Base-by-base conservation (phyloP, 352 stramenopile species). In the Saprolegnia diclina region DNA sequence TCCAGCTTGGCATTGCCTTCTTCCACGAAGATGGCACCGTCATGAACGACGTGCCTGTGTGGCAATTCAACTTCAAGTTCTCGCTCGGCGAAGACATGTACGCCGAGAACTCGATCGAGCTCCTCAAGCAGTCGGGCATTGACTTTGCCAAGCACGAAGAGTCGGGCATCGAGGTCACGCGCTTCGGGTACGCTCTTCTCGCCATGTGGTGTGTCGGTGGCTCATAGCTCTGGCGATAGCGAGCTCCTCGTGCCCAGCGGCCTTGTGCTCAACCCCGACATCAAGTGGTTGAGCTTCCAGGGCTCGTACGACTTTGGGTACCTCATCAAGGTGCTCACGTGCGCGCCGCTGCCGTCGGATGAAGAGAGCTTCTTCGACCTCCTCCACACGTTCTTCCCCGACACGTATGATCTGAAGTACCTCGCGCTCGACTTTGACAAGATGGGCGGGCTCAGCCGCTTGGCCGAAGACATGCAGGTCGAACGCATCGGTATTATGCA, bases 11-110 rank as follows among this genome's bases (percentile, higher is more conserved):
- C 64, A 79, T 99, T 14, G 89, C 91, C 22, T 99, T 99, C 72
- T 97, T 97, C 50, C 94, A 99, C 75, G 95, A 97, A 56, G 82
- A 98, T 73, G 94, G 92, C 32, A 89, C 98, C 67, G 97, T 97
- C 75, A 97, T 97, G 75, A 78, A 82, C 52, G 94, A 94, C 62
- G 94, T 97, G 81, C 95, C 94, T 4, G 98, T 97, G 73, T 99
- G 94, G 95, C 97, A 99, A 81, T 99, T 99, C 83, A 99, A 99
- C 84, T 99, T 99, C 81, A 96, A 98, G 77, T 99, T 99, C 74
- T 96, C 88, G 72, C 75, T 99, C 35, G 82, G 90, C 65, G 96
- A 98, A 72, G 97, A 99, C 83, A 99, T 99, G 92, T 99, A 99
- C 85, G 97, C 97, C 32, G 96, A 99, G 75, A 97, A 99, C 79